These are phyloP conservation scores for Cymbidium sinense DNA, from an alignment of 106 monocot genomes.

Conservation along the genomic window DNA sequence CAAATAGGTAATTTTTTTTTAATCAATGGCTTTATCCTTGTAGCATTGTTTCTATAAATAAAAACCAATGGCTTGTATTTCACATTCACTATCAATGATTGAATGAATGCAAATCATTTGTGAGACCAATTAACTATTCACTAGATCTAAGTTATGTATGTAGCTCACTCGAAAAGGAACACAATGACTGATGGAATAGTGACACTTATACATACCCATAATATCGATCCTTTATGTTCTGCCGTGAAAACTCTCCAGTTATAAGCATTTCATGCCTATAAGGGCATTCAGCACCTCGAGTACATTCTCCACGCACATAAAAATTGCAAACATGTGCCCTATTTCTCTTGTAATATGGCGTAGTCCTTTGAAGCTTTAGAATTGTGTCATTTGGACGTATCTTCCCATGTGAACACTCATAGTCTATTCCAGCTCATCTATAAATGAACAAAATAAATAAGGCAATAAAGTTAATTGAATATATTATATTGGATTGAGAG, in stretches of 20 bases:
- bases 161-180: no score
- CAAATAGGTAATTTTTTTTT: no score
- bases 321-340: conserved; percentile 98
- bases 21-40: no score
- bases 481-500: no score
- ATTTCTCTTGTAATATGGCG: conserved; percentile 97
- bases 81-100: no score
- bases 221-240: conserved; percentile 99
- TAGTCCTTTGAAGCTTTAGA: conserved; percentile 97
- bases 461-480: not conserved
- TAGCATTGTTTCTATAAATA: no score
- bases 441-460: conserved; percentile 1
- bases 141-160: no score
- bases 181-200: no score
- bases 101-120: no score
- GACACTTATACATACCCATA: conserved; percentile 64
- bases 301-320: conserved; percentile 92
- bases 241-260: conserved; percentile 90
- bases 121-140: no score
- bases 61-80: no score
- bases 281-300: conserved; percentile 91
- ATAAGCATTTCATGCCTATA: conserved; percentile 98
- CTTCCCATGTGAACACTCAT: conserved; percentile 93
- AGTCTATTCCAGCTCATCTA: conserved; percentile 97
- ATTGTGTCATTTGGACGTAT: conserved; percentile 87